Evolutionary conservation across 352 stramenopile genomes (phyloP).

Genomic region (Phytophthora pseudosyringae): DNA sequence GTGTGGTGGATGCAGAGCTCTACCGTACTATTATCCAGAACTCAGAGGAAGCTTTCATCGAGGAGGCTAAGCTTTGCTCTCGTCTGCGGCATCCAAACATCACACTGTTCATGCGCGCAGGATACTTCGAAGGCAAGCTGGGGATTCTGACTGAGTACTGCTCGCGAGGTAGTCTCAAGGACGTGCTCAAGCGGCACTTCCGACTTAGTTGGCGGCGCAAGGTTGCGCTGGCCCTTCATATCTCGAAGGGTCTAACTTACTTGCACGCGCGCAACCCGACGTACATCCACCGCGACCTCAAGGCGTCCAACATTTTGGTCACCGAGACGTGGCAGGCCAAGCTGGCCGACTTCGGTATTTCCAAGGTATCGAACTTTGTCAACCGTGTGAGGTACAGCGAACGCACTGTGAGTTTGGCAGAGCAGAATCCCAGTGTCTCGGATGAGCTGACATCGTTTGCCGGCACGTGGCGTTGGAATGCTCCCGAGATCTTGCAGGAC

Average conservation of each 20-base stretch:
- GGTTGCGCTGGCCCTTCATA: constrained; percentile 58
- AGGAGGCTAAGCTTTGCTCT: constrained; percentile 66
- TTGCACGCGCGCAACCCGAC: constrained; percentile 74
- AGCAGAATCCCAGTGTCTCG: constrained; percentile 50
- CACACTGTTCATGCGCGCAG: constrained; percentile 71
- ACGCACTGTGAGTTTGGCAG: constrained; percentile 36
- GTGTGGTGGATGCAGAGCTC: constrained; percentile 51
- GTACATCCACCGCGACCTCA: constrained; percentile 79
- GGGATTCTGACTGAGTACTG: constrained; percentile 78
- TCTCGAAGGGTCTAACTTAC: constrained; percentile 74
- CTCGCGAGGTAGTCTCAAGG: constrained; percentile 70
- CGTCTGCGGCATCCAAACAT: constrained; percentile 74
- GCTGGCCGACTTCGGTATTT: constrained; percentile 63
- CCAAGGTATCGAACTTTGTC: constrained; percentile 55
- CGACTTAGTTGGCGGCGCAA: constrained; percentile 69
- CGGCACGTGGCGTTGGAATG: constrained; percentile 77
- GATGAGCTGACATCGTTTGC: constrained; percentile 71
- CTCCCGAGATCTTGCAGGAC: constrained; percentile 68
- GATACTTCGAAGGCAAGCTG: constrained; percentile 69
- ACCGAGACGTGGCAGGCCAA: constrained; percentile 79
- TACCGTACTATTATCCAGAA: constrained; percentile 80
- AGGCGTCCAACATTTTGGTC: constrained; percentile 77
- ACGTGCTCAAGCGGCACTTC: constrained; percentile 67
- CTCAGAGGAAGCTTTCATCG: constrained; percentile 68
- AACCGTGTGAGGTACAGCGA: constrained; percentile 49